These are phyloP conservation scores for Xylariaceae sp. DNA, from an alignment of 2,329 filamentous ascomycete species.

Conservation along the genomic window DNA sequence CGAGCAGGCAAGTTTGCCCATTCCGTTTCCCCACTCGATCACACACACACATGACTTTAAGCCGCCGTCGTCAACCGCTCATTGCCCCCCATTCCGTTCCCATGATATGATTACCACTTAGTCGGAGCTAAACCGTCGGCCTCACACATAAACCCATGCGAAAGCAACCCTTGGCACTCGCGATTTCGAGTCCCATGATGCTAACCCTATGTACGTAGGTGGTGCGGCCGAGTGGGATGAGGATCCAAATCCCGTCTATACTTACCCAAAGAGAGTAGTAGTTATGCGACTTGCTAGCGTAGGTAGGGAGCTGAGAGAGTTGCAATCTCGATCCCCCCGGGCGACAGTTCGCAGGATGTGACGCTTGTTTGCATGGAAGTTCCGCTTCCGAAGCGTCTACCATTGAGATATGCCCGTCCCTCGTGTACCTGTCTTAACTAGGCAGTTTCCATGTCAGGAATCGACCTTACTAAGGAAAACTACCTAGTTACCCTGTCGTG, in stretches of 20 bases:
- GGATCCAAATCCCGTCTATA: neutral
- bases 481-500: neutral
- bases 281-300: too few relatives aligned
- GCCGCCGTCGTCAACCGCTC: constrained; percentile 30
- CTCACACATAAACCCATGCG: neutral
- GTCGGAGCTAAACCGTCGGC: neutral
- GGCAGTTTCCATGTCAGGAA: too few relatives aligned
- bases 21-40: constrained; percentile 13
- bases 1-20: neutral
- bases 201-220: neutral
- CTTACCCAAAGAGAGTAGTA: too few relatives aligned
- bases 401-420: too few relatives aligned
- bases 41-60: constrained; percentile 26
- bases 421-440: too few relatives aligned
- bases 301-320: too few relatives aligned
- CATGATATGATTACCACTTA: neutral
- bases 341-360: too few relatives aligned
- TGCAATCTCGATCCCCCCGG: too few relatives aligned
- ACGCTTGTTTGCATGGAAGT: too few relatives aligned
- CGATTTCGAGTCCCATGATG: constrained; percentile 19
- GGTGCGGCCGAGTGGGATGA: constrained; percentile 1
- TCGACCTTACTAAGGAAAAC: too few relatives aligned
- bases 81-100: neutral
- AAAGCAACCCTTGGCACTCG: constrained; percentile 5
- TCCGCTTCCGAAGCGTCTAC: too few relatives aligned